Conservation (phyloP, 805 yeast species). For the Ogataea zsoltii region DNA sequence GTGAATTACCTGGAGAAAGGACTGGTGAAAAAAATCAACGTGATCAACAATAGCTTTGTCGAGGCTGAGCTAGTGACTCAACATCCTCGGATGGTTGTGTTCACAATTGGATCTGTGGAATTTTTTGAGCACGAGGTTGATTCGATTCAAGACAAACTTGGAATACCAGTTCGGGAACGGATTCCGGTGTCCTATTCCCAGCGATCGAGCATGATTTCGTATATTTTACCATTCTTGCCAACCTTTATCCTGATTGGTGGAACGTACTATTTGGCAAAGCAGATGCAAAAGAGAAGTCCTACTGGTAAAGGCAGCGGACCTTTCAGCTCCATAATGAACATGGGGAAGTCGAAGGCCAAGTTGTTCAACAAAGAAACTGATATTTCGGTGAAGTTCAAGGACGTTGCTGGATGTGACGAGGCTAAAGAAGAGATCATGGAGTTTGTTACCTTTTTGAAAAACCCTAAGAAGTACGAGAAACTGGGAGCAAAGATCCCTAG, state of each 20-base stretch:
- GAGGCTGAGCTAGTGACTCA: conserved; percentile 51
- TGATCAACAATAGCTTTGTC: conserved; percentile 76
- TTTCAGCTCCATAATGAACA: conserved; percentile 75
- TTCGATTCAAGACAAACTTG: conserved; percentile 70
- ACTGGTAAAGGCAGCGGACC: conserved; percentile 60
- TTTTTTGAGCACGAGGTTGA: conserved; percentile 79
- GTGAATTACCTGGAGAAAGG: conserved; percentile 73
- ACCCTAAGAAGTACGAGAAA: conserved; percentile 86
- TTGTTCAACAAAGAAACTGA: conserved; percentile 89
- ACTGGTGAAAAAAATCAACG: conserved; percentile 68
- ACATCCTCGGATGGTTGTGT: conserved; percentile 41
- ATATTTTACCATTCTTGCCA: conserved; percentile 78
- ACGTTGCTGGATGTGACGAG: conserved; percentile 97
- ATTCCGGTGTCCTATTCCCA: conserved; percentile 80
- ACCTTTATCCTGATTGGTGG: conserved; percentile 88
- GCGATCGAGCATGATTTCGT: conserved; percentile 65
- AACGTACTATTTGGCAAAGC: conserved; percentile 60
- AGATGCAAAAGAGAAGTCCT: conserved; percentile 41
- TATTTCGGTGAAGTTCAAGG: conserved; percentile 83
- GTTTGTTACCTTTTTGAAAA: conserved; percentile 88
- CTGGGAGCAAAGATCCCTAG: conserved; percentile 97
- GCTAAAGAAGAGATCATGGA: conserved; percentile 98
- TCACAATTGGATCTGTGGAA: conserved; percentile 88
- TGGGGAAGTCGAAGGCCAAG: conserved; percentile 91
- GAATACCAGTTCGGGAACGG: conserved; percentile 60